phyloP scores from a whole-genome alignment of 495 filamentous ascomycete species.

The Aspergillus haitiensis region DNA sequence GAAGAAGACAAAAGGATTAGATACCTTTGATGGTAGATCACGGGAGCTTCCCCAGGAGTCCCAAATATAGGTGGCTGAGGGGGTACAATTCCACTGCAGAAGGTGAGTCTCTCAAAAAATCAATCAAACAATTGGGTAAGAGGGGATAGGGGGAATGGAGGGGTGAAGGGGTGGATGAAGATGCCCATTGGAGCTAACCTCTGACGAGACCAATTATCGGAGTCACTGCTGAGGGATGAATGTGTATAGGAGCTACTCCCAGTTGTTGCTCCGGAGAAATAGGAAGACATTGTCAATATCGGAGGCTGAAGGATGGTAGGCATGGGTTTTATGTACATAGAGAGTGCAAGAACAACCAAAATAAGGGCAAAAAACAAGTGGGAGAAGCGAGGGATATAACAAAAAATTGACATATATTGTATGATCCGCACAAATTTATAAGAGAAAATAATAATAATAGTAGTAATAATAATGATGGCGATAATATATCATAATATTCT shows the following conservation, averaged over 20 bases:
- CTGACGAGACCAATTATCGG: conserved; percentile 42
- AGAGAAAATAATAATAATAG: too few relatives aligned
- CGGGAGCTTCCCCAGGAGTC: conserved; percentile 33
- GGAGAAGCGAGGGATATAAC: conserved; percentile 9
- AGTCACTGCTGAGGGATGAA: conserved; percentile 33
- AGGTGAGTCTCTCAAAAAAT: conserved; percentile 32
- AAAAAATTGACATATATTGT: neutral
- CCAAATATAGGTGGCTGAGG: conserved; percentile 37
- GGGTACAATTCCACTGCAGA: conserved; percentile 34
- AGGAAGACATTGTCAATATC: conserved; percentile 37
- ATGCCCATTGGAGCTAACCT: conserved; percentile 42
- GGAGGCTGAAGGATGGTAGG: conserved; percentile 36
- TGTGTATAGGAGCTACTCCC: conserved; percentile 35
- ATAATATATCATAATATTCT: conserved; percentile 9
- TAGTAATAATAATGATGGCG: neutral
- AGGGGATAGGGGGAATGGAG: conserved; percentile 7
- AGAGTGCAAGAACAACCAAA: conserved; percentile 21
- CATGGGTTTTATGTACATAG: conserved; percentile 31
- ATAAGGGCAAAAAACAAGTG: conserved; percentile 11
- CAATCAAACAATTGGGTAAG: neutral
- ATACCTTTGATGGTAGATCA: conserved; percentile 50
- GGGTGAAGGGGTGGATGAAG: conserved; percentile 8
- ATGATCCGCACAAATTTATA: neutral
- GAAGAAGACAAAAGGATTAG: conserved; percentile 23
- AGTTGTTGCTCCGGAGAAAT: conserved; percentile 36